These are phyloP conservation scores for Neopestalotiopsis sp. DNA, from an alignment of 2,329 filamentous ascomycete genomes.

Conservation along the genomic window DNA sequence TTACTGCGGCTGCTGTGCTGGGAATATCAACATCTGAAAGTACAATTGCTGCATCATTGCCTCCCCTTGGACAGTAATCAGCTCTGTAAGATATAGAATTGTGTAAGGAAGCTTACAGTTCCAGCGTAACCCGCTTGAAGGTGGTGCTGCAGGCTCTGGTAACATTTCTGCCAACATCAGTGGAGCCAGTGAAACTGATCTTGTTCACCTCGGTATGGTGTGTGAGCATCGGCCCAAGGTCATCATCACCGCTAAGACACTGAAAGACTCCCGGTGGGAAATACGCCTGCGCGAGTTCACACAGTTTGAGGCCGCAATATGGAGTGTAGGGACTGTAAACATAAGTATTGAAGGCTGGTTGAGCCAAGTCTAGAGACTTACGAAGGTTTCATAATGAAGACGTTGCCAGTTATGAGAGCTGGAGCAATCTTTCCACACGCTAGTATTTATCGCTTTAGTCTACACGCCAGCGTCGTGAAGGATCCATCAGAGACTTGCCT, in stretches of 20 bases:
- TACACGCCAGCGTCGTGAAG: constrained; percentile 31
- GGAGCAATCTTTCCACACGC: constrained; percentile 44
- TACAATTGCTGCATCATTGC: constrained; percentile 60
- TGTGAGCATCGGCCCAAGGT: constrained; percentile 42
- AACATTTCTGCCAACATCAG: constrained; percentile 60
- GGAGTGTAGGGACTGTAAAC: constrained; percentile 42
- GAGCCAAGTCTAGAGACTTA: not conserved
- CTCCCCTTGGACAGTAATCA: constrained; percentile 39
- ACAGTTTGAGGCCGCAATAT: constrained; percentile 44
- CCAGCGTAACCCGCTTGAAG: constrained; percentile 30
- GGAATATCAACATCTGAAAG: constrained; percentile 51
- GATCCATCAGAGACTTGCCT: constrained; percentile 27
- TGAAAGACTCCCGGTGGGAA: constrained; percentile 52
- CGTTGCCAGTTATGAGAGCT: constrained; percentile 50
- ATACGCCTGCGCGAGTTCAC: constrained; percentile 43
- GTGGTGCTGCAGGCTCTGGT: constrained; percentile 56
- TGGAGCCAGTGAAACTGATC: constrained; percentile 53
- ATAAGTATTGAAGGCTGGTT: not conserved
- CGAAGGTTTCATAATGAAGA: constrained; percentile 54
- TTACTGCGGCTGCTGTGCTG: not conserved
- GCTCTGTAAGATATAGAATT: not conserved
- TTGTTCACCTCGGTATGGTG: not conserved
- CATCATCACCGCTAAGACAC: constrained; percentile 47
- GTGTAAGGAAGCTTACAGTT: not conserved
- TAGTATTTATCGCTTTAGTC: not conserved